Evolutionary conservation across 306 rosid genomes (phyloP), one percentile per base, ranked within the genome.

Genomic region (Gastrolobium villosum): DNA sequence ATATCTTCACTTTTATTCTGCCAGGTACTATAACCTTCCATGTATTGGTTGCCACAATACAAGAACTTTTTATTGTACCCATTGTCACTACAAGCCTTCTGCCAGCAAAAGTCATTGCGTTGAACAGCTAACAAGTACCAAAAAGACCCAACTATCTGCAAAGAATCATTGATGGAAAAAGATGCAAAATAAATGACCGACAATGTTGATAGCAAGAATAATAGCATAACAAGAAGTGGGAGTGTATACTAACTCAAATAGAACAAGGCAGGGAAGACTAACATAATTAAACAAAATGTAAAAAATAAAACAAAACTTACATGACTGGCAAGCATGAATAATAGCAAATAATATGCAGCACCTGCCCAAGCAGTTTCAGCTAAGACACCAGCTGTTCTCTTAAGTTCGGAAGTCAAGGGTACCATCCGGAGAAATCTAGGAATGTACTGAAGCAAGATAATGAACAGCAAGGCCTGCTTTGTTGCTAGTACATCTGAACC

Each of bases 301-400:
- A 56, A 62, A 67, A 45, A 41, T 46, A 44, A 43, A 65, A 30
- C n/a, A 36, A 14, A 72, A 65, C 84, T 63, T 65, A 81, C 84
- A 81, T 96, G 99, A 80, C 99, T 96, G 65, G 98, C 98, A 31
- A 93, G 98, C 98, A 96, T 93, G 87, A 86, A 96, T 54, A 96
- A 82, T 73, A 96, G 88, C 92, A 96, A 77, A 79, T 96, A 96
- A 89, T 84, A 91, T 40, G 93, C 99, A 77, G 99, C 99, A 78
- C 99, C 99, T 32, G 97, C 98, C 99, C 99, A 93, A 64, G 99
- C 98, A 63, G 99, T 96, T 91, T 96, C 98, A 31, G 98, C 99
- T 84, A 96, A 90, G 72, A 85, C 97, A 50, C 99, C 99, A 2
- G 96, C 89, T 81, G 99, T 96, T 89, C 99, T 88, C 88, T 93